Evolutionary conservation across 768 basidiomycete genomes (phyloP), one percentile per base, ranked within the genome.

Genomic region (Amanita rubescens): DNA sequence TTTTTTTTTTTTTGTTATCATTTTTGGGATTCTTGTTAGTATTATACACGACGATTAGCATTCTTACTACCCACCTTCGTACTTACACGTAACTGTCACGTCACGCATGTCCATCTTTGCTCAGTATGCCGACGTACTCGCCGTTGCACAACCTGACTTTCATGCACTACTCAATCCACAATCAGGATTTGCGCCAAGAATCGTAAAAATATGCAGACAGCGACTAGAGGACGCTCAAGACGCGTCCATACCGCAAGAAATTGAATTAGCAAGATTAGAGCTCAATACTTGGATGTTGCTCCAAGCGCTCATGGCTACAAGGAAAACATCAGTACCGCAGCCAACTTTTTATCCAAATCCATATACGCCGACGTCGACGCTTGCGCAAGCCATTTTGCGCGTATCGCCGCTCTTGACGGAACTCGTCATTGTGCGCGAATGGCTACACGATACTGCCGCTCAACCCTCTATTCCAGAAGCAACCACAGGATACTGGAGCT

Each of bases 351-450:
- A 70, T 22, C 75, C 78, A 11, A 93, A 94, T 62, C 89, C 90
- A 0, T 94, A 92, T 68, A 87, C 86, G 0, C 90, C 92, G 0
- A 82, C 87, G 0, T 76, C 81, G 4, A 82, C 82, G 0, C 76
- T 94, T 24, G 87, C 86, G 0, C 84, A 90, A 62, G 77, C 82
- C 2, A 79, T 90, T 48, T 77, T 94, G 74, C 68, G 78, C 45
- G 68, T 79, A 3, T 88, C 84, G 0, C 81, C 80, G 0, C 73
- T 85, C 2, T 80, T 92, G 33, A 68, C 79, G 0, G 90, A 91
- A 56, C 87, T 92, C 51, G 74, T 89, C 43, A 82, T 87, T 41
- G 83, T 92, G 7, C 81, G 87, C n/a, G 89, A 92, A 65, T 94
- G 91, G 91, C 74, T 92, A 1, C 87, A 91, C 57, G 87, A 90